A percentile compares a stretch with the other conserved stretches of the same genome.
Conservation (phyloP, 1,139 yeast species). For the Eremothecium coryli region DNA sequence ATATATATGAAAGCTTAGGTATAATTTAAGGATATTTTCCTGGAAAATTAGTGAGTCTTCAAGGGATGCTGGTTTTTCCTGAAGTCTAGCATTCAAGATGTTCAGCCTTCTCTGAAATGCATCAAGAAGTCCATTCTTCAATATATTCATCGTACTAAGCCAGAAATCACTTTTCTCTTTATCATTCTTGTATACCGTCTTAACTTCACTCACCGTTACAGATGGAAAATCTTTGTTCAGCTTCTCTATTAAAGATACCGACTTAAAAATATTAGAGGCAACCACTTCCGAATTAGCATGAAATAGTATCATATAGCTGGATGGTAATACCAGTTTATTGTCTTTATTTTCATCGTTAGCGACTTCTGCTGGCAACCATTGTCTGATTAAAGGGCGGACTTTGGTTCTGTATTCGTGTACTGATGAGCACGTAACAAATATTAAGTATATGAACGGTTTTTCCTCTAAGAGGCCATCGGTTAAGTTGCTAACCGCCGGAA, state of each 20-base stretch:
- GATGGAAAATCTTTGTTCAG: conserved; percentile 28
- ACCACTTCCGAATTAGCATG: conserved; percentile 27
- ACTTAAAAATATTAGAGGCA: conserved; percentile 27
- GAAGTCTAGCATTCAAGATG: conserved; percentile 6
- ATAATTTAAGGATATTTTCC: conserved; percentile 23
- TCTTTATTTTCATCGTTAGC: conserved; percentile 20
- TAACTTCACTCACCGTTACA: conserved; percentile 22
- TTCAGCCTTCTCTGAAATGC: conserved; percentile 22
- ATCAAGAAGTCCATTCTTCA: conserved; percentile 19
- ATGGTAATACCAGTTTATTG: conserved; percentile 8
- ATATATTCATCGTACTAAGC: conserved; percentile 18
- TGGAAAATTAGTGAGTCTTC: conserved; percentile 14
- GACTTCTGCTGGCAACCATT: conserved; percentile 59
- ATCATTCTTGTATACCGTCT: conserved; percentile 28
- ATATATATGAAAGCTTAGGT: conserved; percentile 18
- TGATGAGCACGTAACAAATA: conserved; percentile 58
- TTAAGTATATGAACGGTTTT: conserved; percentile 54
- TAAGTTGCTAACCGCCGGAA: conserved; percentile 41
- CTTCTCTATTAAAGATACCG: conserved; percentile 26
- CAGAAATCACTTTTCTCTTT: conserved; percentile 26
- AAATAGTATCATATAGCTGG: conserved; percentile 22
- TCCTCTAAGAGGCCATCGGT: conserved; percentile 14
- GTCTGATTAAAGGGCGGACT: conserved; percentile 70
- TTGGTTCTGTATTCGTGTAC: conserved; percentile 68
- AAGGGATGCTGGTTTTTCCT: conserved; percentile 7